Percentiles rank a stretch among this genome's conserved stretches.
Conservation (phyloP, 345 rosid species). For the Populus nigra region DNA sequence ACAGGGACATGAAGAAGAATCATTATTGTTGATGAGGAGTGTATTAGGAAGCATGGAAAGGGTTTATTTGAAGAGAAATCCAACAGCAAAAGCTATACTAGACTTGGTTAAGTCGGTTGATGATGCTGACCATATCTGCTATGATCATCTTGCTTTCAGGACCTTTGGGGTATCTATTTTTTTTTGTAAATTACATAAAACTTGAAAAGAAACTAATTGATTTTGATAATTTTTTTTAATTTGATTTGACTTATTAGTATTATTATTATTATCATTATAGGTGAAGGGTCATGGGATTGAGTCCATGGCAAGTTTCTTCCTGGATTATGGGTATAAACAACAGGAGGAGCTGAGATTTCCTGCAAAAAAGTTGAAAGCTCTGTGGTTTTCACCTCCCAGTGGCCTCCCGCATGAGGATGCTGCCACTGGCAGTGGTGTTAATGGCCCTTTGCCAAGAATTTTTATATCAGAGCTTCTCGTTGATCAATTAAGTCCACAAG, state of each 20-base stretch:
- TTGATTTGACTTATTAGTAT: conserved; percentile 2
- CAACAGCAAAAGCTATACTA: conserved; percentile 78
- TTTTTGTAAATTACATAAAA: background rate
- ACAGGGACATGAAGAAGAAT: conserved; percentile 43
- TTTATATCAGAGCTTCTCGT: conserved; percentile 95
- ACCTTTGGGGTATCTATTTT: conserved; percentile 66
- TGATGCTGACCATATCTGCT: conserved; percentile 54
- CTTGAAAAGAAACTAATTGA: too few species aligned
- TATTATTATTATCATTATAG: conserved; percentile 28
- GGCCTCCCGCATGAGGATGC: conserved; percentile 16
- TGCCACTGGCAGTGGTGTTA: conserved; percentile 49
- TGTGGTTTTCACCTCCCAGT: conserved; percentile 90
- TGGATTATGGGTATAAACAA: conserved; percentile 76
- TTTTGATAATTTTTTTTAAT: background rate
- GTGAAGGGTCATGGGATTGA: conserved; percentile 75
- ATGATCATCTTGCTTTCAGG: conserved; percentile 92
- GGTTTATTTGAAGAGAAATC: conserved; percentile 69
- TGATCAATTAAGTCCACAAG: conserved; percentile 63
- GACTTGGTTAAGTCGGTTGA: conserved; percentile 61
- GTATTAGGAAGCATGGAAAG: conserved; percentile 65
- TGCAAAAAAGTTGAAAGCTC: conserved; percentile 80
- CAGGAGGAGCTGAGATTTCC: conserved; percentile 82
- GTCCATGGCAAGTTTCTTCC: conserved; percentile 70
- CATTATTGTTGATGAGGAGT: conserved; percentile 55
- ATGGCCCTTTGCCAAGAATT: conserved; percentile 81